These are phyloP conservation scores for Vinca minor DNA, from an alignment of 257 asterid species.

Conservation along the genomic window DNA sequence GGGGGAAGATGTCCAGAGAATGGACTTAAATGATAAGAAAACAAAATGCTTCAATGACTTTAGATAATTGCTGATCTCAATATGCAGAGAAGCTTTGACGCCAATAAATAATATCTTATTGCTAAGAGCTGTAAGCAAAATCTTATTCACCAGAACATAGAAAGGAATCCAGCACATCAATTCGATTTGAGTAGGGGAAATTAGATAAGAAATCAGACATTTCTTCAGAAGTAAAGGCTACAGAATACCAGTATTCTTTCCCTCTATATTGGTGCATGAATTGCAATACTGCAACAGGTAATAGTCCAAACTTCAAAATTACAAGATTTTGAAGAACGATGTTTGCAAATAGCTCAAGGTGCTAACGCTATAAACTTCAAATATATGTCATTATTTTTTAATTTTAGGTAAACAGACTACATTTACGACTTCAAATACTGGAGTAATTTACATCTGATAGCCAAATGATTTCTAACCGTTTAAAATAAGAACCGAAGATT, in stretches of 20 bases:
- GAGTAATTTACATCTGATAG: background rate
- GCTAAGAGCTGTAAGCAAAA: background rate
- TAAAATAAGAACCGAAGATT: too few relatives aligned
- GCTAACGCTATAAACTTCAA: background rate
- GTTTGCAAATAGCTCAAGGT: too few relatives aligned
- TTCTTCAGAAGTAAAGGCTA: background rate
- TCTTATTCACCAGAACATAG: background rate
- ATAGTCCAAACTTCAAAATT: background rate
- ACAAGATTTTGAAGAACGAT: background rate
- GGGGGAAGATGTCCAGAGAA: too few relatives aligned
- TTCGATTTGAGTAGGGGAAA: background rate
- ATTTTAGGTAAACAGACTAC: background rate
- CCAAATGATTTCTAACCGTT: background rate
- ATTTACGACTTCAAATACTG: background rate
- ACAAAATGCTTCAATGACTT: too few relatives aligned
- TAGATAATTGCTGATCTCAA: too few relatives aligned
- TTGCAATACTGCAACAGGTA: background rate
- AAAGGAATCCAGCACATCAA: background rate
- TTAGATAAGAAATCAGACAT: background rate
- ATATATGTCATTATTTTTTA: background rate
- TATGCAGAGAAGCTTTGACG: too few relatives aligned
- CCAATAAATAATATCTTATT: background rate
- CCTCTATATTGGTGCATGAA: background rate
- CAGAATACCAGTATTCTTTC: background rate
- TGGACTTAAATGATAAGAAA: too few relatives aligned